phyloP scores from a whole-genome alignment of 2,329 filamentous ascomycete genomes.

The Phaeomoniella chlamydospora region DNA sequence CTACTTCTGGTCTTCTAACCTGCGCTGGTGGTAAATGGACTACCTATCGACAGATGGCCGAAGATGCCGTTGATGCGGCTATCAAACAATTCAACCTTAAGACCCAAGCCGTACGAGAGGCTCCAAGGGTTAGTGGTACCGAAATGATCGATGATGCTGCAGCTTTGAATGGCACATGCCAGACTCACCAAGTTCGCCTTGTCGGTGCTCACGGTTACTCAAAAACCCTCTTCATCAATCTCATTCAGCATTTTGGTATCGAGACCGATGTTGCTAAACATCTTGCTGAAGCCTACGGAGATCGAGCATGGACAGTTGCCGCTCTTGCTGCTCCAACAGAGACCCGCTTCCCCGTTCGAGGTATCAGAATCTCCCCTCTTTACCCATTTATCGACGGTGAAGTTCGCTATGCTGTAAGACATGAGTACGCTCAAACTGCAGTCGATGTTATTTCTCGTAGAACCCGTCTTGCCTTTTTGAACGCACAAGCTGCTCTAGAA shows the following conservation, averaged over 20 bases:
- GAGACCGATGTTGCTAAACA: constrained; percentile 89
- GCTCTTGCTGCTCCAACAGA: constrained; percentile 64
- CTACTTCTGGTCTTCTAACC: constrained; percentile 65
- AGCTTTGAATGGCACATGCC: constrained; percentile 51
- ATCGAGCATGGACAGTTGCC: constrained; percentile 83
- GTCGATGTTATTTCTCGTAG: constrained; percentile 77
- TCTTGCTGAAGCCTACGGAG: constrained; percentile 74
- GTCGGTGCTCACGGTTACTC: constrained; percentile 77
- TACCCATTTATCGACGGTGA: constrained; percentile 92
- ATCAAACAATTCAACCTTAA: constrained; percentile 10
- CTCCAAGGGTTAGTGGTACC: constrained; percentile 9
- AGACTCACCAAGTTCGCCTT: constrained; percentile 69
- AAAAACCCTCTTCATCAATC: constrained; percentile 84
- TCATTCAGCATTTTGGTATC: constrained; percentile 84
- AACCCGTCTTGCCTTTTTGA: constrained; percentile 76
- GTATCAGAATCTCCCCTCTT: constrained; percentile 61
- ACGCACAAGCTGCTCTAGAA: constrained; percentile 80
- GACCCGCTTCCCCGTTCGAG: constrained; percentile 67
- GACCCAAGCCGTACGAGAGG: constrained; percentile 7
- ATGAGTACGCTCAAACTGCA: constrained; percentile 86
- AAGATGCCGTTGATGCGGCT: constrained; percentile 74
- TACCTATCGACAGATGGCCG: constrained; percentile 84
- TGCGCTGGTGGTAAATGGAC: constrained; percentile 89
- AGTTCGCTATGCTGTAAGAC: constrained; percentile 69
- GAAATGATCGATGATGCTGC: constrained; percentile 11